Evolutionary conservation across 192 early-diverging fungal species (phyloP), one percentile per base, ranked within the genome.

Genomic region (Funneliformis mosseae): DNA sequence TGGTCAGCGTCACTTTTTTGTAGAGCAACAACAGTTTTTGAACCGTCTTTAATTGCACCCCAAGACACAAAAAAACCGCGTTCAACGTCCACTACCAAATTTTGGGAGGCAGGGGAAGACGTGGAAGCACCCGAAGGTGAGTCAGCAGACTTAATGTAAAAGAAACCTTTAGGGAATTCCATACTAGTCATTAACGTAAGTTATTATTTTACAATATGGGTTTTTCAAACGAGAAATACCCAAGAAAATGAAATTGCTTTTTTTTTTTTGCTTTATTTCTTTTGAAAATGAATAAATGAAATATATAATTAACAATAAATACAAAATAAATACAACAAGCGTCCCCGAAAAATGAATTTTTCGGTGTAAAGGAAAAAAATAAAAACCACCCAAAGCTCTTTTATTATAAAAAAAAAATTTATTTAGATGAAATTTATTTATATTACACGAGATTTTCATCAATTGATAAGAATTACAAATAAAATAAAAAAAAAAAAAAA

Each of bases 41-140:
- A 8, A 27, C 66, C 66, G 5, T 69, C 77, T 23, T 68, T 68
- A 23, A n/a, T 16, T 11, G 21, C 55, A 18, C n/a, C 33, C 41
- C 16, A 45, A 60, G 10, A 25, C 1, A 33, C 16, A 28, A 76
- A 76, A 16, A 62, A 62, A 28, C 66, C 14, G n/a, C 42, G 28
- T 48, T 78, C 77, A 61, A 63, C 28, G 43, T 78, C 77, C 25
- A 78, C 21, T 27, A 78, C 77, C 25, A 39, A 78, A 66, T 45
- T 67, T n/a, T 69, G 77, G 11, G 7, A n/a, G 5, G 76, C 4
- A 33, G 33, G 33, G 33, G 33, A 33, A 33, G 33, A 33, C 33
- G 33, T 33, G n/a, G 74, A 76, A 60, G 21, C 33, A 16, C 76
- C 76, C 3, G 62, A 62, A 66, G 76, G 61, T 2, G 77, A 78